Conservation (phyloP, 306 rosid species). For the Cicer yamashitae region DNA sequence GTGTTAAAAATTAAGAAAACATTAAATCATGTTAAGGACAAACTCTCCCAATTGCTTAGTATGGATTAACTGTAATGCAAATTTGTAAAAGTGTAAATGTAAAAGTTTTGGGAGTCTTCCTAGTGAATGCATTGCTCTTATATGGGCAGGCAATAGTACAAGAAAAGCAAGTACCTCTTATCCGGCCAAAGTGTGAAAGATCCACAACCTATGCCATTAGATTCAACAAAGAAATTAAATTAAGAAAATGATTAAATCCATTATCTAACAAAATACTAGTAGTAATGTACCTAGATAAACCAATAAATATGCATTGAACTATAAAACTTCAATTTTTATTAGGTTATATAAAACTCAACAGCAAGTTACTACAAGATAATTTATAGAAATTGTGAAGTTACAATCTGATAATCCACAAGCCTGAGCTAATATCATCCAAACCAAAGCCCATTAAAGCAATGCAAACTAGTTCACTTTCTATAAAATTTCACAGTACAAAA, state of each 20-base stretch:
- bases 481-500: not conserved
- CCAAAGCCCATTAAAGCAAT: slow-evolving; percentile 23
- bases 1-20: slow-evolving; percentile 23
- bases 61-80: not conserved
- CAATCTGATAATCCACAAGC: slow-evolving; percentile 8
- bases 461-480: slow-evolving; percentile 16
- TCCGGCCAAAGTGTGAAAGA: slow-evolving; percentile 93
- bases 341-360: not conserved
- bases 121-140: not conserved
- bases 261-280: not conserved
- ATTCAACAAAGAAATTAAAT: slow-evolving; percentile 35
- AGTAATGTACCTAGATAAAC: slow-evolving; percentile 22
- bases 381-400: not conserved
- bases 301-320: slow-evolving; percentile 28
- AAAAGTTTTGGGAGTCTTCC: not conserved
- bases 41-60: not conserved
- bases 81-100: slow-evolving; percentile 1
- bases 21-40: slow-evolving; percentile 24
- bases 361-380: not conserved
- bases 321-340: slow-evolving; percentile 29
- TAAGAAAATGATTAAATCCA: slow-evolving; percentile 18
- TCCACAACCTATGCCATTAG: slow-evolving; percentile 74
- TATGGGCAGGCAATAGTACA: slow-evolving; percentile 12
- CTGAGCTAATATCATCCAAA: slow-evolving; percentile 24
- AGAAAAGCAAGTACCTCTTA: slow-evolving; percentile 73